Conservation (phyloP, 495 filamentous ascomycete genomes). For the Penicillium lividum region DNA sequence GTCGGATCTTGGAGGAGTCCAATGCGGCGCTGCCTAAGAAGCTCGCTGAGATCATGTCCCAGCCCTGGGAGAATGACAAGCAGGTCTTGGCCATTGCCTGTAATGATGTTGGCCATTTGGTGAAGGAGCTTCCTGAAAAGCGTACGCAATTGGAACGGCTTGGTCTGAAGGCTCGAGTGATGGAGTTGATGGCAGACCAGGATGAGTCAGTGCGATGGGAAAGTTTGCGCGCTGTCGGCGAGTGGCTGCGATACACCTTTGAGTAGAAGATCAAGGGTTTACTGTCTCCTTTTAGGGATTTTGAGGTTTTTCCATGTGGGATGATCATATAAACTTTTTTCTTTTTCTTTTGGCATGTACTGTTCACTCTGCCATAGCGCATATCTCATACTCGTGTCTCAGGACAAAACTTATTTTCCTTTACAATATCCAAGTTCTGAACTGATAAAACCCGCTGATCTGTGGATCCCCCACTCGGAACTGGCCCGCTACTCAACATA, state of each 20-base stretch:
- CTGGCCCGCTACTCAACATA: slow-evolving; percentile 9
- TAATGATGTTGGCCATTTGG: slow-evolving; percentile 87
- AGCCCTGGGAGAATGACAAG: slow-evolving; percentile 89
- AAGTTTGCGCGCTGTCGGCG: slow-evolving; percentile 86
- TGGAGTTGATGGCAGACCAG: slow-evolving; percentile 91
- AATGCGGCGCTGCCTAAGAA: slow-evolving; percentile 78
- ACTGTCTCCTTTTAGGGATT: slow-evolving; percentile 23
- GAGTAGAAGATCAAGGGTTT: slow-evolving; percentile 23
- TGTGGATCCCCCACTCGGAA: slow-evolving; percentile 16
- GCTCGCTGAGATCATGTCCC: slow-evolving; percentile 81
- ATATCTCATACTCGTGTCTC: slow-evolving; percentile 13
- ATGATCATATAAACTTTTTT: slow-evolving; percentile 29
- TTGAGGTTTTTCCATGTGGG: slow-evolving; percentile 12
- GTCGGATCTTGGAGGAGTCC: slow-evolving; percentile 81
- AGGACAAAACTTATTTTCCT: background rate
- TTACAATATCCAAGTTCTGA: background rate
- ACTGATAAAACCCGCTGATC: slow-evolving; percentile 23
- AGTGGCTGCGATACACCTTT: slow-evolving; percentile 92
- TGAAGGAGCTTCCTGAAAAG: slow-evolving; percentile 88
- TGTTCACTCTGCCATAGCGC: slow-evolving; percentile 30
- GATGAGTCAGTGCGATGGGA: slow-evolving; percentile 95
- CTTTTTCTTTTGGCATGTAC: slow-evolving; percentile 20
- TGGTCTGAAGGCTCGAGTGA: slow-evolving; percentile 87
- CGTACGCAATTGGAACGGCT: slow-evolving; percentile 79
- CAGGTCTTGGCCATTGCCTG: slow-evolving; percentile 94